Evolutionary conservation across 352 stramenopile genomes (phyloP).

Genomic region (Poterioochromonas sp.): DNA sequence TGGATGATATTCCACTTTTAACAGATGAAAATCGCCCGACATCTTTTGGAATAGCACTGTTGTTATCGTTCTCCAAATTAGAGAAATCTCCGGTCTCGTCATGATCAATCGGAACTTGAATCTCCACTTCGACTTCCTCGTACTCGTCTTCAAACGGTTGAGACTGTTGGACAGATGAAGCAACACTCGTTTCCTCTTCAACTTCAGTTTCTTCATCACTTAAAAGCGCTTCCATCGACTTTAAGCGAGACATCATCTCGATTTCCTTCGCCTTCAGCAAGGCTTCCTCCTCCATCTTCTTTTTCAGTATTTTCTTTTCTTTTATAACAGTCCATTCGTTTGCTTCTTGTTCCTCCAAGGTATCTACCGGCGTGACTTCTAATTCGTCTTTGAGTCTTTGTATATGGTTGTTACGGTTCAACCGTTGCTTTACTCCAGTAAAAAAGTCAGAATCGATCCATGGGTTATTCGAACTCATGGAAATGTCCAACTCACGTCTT

Average conservation of each 20-base stretch:
- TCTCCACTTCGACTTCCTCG: too few relatives aligned
- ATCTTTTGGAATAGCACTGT: too few relatives aligned
- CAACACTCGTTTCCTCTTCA: too few relatives aligned
- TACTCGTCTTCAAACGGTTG: too few relatives aligned
- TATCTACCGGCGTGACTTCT: background rate
- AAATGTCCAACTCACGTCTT: background rate
- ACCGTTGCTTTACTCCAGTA: slow-evolving; percentile 17
- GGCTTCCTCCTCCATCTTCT: background rate
- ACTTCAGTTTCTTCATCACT: background rate
- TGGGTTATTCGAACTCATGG: background rate
- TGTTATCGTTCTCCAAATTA: too few relatives aligned
- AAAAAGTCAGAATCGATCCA: slow-evolving; percentile 28
- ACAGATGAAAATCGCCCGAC: too few relatives aligned
- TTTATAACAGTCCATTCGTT: slow-evolving; percentile 19
- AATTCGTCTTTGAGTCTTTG: background rate
- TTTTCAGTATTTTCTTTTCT: background rate
- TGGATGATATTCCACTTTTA: too few relatives aligned
- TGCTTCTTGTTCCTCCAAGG: slow-evolving; percentile 18
- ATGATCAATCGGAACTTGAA: too few relatives aligned
- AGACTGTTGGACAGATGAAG: too few relatives aligned
- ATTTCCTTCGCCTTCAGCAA: background rate
- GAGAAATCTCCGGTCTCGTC: too few relatives aligned
- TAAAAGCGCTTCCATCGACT: background rate
- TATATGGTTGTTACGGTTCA: slow-evolving; percentile 8
- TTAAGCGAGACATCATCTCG: background rate